Base-by-base conservation (phyloP, 441 rosid species). In the Flueggea neowawraea region DNA sequence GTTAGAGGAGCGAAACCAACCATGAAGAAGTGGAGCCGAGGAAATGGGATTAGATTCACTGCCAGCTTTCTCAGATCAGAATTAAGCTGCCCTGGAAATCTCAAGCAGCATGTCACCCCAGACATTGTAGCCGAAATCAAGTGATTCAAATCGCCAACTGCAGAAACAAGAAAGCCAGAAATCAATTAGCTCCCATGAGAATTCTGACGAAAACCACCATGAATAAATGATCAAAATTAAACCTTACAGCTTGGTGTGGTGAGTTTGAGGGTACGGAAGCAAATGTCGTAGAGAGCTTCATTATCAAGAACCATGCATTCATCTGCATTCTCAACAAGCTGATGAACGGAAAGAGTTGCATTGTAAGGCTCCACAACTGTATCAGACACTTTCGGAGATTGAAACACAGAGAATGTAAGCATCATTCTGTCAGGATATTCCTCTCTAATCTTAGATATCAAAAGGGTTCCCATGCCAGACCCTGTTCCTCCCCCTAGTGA, bases 11-110 rank as follows among this genome's bases (percentile, higher is more conserved):
- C 84, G 51, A 63, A 85, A 52, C 91, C 91, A 43, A 85, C 91
- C 88, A 86, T 83, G 72, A 84, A 84, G 73, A 86, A 86, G 71
- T 86, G 89, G 31, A 84, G 84, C 16, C 88, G 81, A 14, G 89
- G 87, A 64, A 86, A 86, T 14, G 84, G 89, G 69, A 86, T 86
- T 10, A 83, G 82, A 75, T 81, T 86, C 59, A 83, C 91, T 0
- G 87, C 84, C 1, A 86, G 87, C 69, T 83, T 86, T 57, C 91
- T 73, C 22, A 83, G 63, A 63, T 83, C 89, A 52, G 87, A 86
- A 73, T 86, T 86, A 16, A 81, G 79, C 75, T 82, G 85, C 52
- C 91, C 87, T 17, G 85, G 87, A 67, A 86, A 86, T 50, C 91
- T 62, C 81, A 83, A 49, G 71, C 87, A 83, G 65, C 87, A 86